A percentile compares a stretch with the other conserved stretches of the same genome.
phyloP scores from a whole-genome alignment of 768 basidiomycete species.

The Trametes villosa region DNA sequence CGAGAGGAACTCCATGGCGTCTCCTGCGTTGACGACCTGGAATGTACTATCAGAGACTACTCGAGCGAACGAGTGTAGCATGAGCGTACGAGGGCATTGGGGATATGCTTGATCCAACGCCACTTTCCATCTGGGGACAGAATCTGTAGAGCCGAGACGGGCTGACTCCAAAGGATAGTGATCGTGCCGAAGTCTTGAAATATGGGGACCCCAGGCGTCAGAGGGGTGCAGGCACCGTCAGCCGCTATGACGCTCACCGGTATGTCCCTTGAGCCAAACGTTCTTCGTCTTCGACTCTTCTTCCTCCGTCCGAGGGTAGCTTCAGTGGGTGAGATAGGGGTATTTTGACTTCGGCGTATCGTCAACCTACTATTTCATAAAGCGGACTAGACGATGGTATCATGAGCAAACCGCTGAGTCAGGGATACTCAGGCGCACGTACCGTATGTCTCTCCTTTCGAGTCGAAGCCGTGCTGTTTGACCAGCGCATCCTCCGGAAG shows the following conservation, averaged over 20 bases:
- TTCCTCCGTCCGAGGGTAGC: slow-evolving; percentile 38
- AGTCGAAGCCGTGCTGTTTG: slow-evolving; percentile 43
- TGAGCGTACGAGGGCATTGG: slow-evolving; percentile 40
- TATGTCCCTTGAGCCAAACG: slow-evolving; percentile 44
- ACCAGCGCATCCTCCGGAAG: slow-evolving; percentile 51
- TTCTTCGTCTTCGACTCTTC: slow-evolving; percentile 37
- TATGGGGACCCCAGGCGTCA: background rate
- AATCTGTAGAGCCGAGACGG: slow-evolving; percentile 41
- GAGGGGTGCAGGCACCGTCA: background rate
- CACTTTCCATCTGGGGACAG: slow-evolving; percentile 39
- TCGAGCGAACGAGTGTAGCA: background rate
- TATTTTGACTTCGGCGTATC: too few relatives aligned
- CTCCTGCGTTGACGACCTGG: slow-evolving; percentile 47
- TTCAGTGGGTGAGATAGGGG: too few relatives aligned
- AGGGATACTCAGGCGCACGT: too few relatives aligned
- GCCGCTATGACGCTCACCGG: slow-evolving; percentile 28
- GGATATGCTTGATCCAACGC: slow-evolving; percentile 42
- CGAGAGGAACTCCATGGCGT: slow-evolving; percentile 39
- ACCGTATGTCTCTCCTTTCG: slow-evolving; percentile 45
- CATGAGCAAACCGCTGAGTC: too few relatives aligned
- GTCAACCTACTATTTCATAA: slow-evolving; percentile 24
- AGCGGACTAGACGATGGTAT: slow-evolving; percentile 33
- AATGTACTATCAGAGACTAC: background rate
- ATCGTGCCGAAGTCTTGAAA: slow-evolving; percentile 40
- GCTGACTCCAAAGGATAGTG: slow-evolving; percentile 43